Conservation (phyloP, 73 alveolate genomes). For the Symbiodinium natans region DNA sequence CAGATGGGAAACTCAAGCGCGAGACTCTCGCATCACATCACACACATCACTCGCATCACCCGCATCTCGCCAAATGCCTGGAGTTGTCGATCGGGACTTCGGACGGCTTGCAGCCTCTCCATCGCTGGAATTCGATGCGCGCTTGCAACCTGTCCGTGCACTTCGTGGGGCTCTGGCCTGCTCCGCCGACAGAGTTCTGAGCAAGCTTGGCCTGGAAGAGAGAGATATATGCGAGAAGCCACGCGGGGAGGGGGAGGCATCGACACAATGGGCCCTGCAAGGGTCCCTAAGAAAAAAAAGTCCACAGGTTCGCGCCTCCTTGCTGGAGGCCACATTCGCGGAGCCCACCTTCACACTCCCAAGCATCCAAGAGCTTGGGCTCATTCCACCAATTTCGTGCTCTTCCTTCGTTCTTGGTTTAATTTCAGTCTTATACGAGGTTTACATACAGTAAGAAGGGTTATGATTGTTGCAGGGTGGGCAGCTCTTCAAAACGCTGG, state of each 20-base stretch:
- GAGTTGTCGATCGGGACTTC: constrained; percentile 68
- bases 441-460: too few species aligned
- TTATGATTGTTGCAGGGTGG: too few species aligned
- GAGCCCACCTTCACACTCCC: background rate
- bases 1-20: too few species aligned
- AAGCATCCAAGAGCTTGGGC: too few species aligned
- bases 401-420: too few species aligned
- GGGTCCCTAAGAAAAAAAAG: too few species aligned
- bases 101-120: constrained; percentile 66
- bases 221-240: background rate
- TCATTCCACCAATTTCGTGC: too few species aligned
- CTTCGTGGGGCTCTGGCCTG: constrained; percentile 17
- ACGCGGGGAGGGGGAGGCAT: too few species aligned
- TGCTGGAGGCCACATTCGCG: background rate
- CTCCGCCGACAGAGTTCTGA: constrained; percentile 78
- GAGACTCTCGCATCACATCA: too few species aligned
- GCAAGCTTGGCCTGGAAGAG: constrained; percentile 45
- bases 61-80: background rate
- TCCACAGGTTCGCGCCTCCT: background rate
- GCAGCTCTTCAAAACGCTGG: background rate
- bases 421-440: too few species aligned
- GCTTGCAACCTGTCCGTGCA: background rate
- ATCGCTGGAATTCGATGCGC: background rate
- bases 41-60: too few species aligned
- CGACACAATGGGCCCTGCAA: too few species aligned